phyloP scores from a whole-genome alignment of 345 rosid genomes.

The Angophora floribunda region DNA sequence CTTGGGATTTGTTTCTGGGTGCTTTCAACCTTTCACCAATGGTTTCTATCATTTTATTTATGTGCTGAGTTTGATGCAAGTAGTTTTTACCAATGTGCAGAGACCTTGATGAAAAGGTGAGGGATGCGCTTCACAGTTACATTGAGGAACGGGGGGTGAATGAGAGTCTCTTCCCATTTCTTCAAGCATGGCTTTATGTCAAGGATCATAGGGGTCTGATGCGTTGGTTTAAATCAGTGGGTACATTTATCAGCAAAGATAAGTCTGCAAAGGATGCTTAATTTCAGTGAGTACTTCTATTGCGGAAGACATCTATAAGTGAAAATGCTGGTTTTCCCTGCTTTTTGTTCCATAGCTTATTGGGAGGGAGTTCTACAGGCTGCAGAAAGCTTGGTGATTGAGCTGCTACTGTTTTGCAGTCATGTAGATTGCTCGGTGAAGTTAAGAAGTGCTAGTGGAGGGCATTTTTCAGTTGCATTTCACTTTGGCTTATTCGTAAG shows the following conservation, averaged over 20 bases:
- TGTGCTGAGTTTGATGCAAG: not conserved
- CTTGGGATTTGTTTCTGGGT: not conserved
- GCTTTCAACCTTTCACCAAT: not conserved
- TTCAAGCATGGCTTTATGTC: conserved; percentile 90
- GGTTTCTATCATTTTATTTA: not conserved
- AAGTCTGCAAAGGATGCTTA: conserved; percentile 2
- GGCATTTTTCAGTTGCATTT: not conserved
- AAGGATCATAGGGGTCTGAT: conserved; percentile 71
- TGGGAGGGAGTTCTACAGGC: not conserved
- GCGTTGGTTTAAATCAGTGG: conserved; percentile 83
- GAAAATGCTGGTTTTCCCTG: not conserved
- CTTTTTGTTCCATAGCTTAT: not conserved
- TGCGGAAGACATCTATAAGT: not conserved
- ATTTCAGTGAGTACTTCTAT: not conserved
- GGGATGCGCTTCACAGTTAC: conserved; percentile 67
- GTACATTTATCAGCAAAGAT: conserved; percentile 38
- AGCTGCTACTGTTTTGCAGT: not conserved
- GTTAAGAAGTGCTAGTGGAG: not conserved
- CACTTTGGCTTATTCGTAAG: not conserved
- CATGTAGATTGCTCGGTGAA: not conserved
- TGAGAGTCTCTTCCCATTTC: conserved; percentile 73
- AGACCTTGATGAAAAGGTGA: conserved; percentile 65
- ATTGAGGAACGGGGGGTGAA: conserved; percentile 80
- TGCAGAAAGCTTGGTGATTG: not conserved
- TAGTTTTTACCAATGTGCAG: conserved; percentile 20